These are phyloP conservation scores for Didymella pinodella DNA, from an alignment of 2,329 filamentous ascomycete species.

Conservation along the genomic window DNA sequence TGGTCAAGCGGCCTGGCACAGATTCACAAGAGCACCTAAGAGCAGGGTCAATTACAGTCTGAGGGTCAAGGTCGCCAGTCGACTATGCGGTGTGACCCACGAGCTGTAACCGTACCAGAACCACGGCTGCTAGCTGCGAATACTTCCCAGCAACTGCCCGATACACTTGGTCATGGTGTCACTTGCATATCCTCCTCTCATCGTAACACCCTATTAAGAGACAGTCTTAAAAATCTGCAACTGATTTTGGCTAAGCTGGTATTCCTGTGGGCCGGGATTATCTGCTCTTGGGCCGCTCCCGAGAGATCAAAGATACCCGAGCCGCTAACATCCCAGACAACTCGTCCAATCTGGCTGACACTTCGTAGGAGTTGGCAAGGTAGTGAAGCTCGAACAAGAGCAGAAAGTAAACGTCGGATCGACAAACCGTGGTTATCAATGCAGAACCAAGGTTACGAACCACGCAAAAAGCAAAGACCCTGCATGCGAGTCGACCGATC, in stretches of 20 bases:
- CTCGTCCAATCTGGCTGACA: not conserved
- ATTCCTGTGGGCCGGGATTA: slow-evolving; percentile 8
- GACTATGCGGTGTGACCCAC: slow-evolving; percentile 17
- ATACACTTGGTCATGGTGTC: slow-evolving; percentile 15
- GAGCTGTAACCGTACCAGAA: slow-evolving; percentile 11
- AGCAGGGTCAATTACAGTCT: slow-evolving; percentile 7
- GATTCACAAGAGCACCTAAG: slow-evolving; percentile 1
- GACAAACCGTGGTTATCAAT: not conserved
- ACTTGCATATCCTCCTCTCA: slow-evolving; percentile 6
- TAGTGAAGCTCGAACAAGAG: not conserved
- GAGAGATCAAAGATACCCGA: not conserved
- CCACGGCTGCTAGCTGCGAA: slow-evolving; percentile 4
- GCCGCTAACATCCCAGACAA: not conserved
- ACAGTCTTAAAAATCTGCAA: slow-evolving; percentile 2
- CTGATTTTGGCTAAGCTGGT: slow-evolving; percentile 13
- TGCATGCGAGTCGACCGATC: slow-evolving; percentile 13
- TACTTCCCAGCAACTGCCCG: slow-evolving; percentile 1
- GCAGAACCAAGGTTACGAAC: slow-evolving; percentile 4
- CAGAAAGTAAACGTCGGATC: not conserved
- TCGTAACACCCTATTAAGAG: slow-evolving; percentile 3
- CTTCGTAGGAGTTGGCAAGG: not conserved
- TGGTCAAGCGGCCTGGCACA: slow-evolving; percentile 14
- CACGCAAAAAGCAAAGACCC: slow-evolving; percentile 10
- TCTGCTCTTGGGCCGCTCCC: not conserved
- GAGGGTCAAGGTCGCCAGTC: slow-evolving; percentile 10